Percentiles rank a stretch among this genome's conserved stretches.
phyloP scores from a whole-genome alignment of 2,329 filamentous ascomycete species.

The Cladosporium sp. region DNA sequence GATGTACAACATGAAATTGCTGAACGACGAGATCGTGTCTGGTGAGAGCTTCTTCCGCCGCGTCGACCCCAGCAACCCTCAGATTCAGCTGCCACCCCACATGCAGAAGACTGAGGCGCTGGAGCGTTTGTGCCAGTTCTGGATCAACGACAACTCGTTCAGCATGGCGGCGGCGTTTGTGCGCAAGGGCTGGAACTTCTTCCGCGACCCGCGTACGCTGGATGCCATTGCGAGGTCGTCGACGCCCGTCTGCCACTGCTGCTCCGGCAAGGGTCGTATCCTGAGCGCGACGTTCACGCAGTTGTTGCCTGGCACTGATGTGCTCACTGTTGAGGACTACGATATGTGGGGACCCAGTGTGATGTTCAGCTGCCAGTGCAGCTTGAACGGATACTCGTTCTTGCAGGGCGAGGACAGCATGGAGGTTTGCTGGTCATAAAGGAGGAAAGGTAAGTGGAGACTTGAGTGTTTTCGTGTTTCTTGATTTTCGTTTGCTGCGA shows the following conservation, averaged over 20 bases:
- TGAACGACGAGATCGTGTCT: conserved; percentile 1
- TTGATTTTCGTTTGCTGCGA: background rate
- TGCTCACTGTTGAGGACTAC: conserved; percentile 13
- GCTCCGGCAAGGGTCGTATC: background rate
- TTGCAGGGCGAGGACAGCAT: background rate
- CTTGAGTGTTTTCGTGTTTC: background rate
- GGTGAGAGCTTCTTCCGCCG: background rate
- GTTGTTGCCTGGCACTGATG: conserved; percentile 3
- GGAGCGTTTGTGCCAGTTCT: background rate
- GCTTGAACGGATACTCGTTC: conserved; percentile 5
- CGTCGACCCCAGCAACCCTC: conserved; percentile 10
- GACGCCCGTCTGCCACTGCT: conserved; percentile 1
- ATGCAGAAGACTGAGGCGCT: background rate
- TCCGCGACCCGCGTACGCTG: conserved; percentile 11
- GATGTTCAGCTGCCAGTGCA: background rate
- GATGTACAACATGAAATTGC: background rate
- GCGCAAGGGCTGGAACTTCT: conserved; percentile 12
- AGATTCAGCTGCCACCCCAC: conserved; percentile 1
- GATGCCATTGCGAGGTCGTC: conserved; percentile 2
- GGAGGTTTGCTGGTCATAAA: background rate
- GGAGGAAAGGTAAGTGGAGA: background rate
- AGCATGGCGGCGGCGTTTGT: background rate
- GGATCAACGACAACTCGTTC: conserved; percentile 8
- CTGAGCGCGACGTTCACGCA: conserved; percentile 10
- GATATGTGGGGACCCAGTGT: conserved; percentile 6